phyloP scores from a whole-genome alignment of 441 rosid species.

The Arabidopsis hybrid region DNA sequence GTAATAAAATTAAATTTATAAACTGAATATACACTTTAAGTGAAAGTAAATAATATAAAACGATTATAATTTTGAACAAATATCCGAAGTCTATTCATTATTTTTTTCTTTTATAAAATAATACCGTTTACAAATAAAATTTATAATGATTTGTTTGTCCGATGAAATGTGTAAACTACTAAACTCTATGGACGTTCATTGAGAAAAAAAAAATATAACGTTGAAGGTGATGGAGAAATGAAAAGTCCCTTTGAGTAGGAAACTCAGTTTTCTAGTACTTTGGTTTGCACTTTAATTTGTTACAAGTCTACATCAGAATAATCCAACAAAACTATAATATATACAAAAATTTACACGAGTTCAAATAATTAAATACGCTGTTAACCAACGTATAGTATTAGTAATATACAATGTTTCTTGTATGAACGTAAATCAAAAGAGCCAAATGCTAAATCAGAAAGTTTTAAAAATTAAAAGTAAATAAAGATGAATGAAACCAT shows the following conservation, averaged over 20 bases:
- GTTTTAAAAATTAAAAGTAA: not conserved
- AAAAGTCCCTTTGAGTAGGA: not conserved
- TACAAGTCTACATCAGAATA: not conserved
- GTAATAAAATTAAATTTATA: not conserved
- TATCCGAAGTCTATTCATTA: not conserved
- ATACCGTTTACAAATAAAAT: not conserved
- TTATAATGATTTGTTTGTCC: not conserved
- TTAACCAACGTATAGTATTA: too few species aligned
- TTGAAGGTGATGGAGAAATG: not conserved
- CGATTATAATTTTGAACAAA: not conserved
- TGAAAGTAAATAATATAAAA: not conserved
- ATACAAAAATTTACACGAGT: not conserved
- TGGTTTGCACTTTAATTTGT: too few species aligned
- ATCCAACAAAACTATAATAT: not conserved
- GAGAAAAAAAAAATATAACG: not conserved
- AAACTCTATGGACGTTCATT: too few species aligned
- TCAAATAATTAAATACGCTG: not conserved
- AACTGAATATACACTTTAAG: not conserved
- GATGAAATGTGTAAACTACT: not conserved
- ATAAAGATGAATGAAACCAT: not conserved
- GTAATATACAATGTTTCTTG: not conserved
- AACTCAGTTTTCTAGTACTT: too few species aligned
- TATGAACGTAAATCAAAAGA: not conserved
- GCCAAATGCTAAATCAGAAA: not conserved
- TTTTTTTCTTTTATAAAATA: too few species aligned